A percentile compares a stretch with the other conserved stretches of the same genome.
phyloP scores from a whole-genome alignment of 106 monocot species.

The Dendrobium chrysotoxum region DNA sequence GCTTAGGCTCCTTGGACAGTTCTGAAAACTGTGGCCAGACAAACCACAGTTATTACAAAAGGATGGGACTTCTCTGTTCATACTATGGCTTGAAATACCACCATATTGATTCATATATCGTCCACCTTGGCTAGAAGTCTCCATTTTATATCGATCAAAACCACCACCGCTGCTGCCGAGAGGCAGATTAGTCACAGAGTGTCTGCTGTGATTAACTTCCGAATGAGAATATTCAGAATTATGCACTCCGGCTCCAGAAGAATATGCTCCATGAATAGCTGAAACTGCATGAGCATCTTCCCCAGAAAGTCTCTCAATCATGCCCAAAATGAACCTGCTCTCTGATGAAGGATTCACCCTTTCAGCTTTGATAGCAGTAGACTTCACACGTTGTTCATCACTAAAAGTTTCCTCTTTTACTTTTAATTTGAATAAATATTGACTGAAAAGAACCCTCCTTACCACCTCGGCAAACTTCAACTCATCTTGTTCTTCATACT shows the following conservation, averaged over 20 bases:
- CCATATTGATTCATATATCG: conserved; percentile 17
- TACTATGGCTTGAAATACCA: background rate
- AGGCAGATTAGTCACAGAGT: too few relatives aligned
- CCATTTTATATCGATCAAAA: conserved; percentile 10
- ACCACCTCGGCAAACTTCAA: conserved; percentile 54
- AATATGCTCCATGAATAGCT: too few relatives aligned
- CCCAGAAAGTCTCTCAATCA: conserved; percentile 40
- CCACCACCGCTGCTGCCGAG: too few relatives aligned
- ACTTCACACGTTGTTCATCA: conserved; percentile 70
- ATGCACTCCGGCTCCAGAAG: too few relatives aligned
- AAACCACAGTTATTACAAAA: conserved; percentile 37
- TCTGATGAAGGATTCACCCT: conserved; percentile 56
- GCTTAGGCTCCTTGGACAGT: conserved; percentile 33
- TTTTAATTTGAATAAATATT: conserved; percentile 75
- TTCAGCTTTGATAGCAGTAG: conserved; percentile 57
- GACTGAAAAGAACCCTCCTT: conserved; percentile 38
- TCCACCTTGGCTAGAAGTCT: conserved; percentile 6
- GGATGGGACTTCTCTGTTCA: conserved; percentile 8
- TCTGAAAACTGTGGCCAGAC: conserved; percentile 38
- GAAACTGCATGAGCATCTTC: conserved; percentile 23
- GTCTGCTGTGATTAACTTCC: too few relatives aligned
- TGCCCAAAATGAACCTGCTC: conserved; percentile 40
- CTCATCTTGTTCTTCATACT: conserved; percentile 72
- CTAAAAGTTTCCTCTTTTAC: conserved; percentile 80
- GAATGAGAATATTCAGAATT: too few relatives aligned